These are phyloP conservation scores for Cinnamomum chago DNA, from an alignment of 164 flowering plant species.

Conservation along the genomic window DNA sequence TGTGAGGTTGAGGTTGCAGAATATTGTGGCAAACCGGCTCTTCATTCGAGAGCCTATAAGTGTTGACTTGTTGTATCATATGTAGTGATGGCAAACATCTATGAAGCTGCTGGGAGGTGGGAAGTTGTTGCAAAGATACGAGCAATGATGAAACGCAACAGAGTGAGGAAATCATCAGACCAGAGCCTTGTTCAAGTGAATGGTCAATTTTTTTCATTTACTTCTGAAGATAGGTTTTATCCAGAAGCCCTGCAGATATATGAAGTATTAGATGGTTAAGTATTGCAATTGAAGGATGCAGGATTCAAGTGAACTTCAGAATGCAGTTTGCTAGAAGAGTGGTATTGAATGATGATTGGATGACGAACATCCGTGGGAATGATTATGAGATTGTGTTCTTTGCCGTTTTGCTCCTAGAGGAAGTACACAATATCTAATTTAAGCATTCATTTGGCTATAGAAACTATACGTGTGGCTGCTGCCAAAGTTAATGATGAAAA, in stretches of 20 bases:
- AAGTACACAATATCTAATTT: too few species aligned
- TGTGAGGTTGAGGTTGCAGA: slow-evolving; percentile 37
- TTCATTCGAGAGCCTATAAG: slow-evolving; percentile 36
- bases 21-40: slow-evolving; percentile 33
- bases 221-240: slow-evolving; percentile 50
- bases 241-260: slow-evolving; percentile 27
- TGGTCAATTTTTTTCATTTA: slow-evolving; percentile 38
- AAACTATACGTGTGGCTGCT: too few species aligned
- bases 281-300: slow-evolving; percentile 32
- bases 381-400: not conserved
- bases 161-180: slow-evolving; percentile 49
- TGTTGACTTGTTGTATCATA: slow-evolving; percentile 36
- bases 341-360: not conserved
- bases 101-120: slow-evolving; percentile 52
- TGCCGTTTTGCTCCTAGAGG: too few species aligned
- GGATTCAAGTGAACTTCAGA: not conserved
- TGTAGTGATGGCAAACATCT: slow-evolving; percentile 63
- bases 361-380: not conserved
- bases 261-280: slow-evolving; percentile 32
- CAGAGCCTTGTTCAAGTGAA: slow-evolving; percentile 40
- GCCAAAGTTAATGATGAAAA: too few species aligned
- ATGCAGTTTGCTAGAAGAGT: slow-evolving; percentile 2
- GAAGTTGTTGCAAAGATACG: slow-evolving; percentile 42
- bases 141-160: slow-evolving; percentile 38
- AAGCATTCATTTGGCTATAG: too few species aligned